Evolutionary conservation across 768 basidiomycete species (phyloP), one percentile per base, ranked within the genome.

Genomic region (Rhizopogon vinicolor): DNA sequence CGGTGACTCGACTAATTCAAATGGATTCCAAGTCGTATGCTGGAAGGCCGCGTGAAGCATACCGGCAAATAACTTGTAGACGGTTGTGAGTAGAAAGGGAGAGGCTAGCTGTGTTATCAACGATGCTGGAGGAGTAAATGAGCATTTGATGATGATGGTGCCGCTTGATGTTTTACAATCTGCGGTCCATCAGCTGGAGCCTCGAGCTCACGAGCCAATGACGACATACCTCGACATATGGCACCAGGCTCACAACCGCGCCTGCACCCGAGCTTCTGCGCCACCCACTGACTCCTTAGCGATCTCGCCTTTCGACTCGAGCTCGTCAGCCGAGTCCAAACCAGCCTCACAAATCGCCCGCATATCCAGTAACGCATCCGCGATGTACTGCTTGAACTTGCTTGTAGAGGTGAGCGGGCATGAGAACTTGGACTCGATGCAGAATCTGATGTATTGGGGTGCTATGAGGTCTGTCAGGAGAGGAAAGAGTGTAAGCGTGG

Each of bases 351-450:
- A 89, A 19, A 88, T 68, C 5, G 64, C 58, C 60, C 79, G 75
- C 86, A 96, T 91, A 59, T 92, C 86, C 53, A 75, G 65, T 60
- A 98, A 66, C 14, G 87, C 84, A 51, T 79, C 74, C 16, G 72
- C 66, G 46, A 97, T 71, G 22, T 81, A 79, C 44, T 74, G 65
- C 62, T 88, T 86, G 67, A 96, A 89, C 25, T 56, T 54, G 7
- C 74, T 68, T 13, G 93, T 96, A 16, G 89, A 90, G 16, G 93
- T 95, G 16, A 72, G 63, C 3, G 78, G 65, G 57, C 77, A 83
- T 5, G 88, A 87, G 57, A 78, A 73, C 68, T 98, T 98, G 44
- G 89, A 91, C 68, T 98, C 96, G 65, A 97, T 85, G 2, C 96
- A 94, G 72, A 97, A 94, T 70, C 93, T 95, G 65, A 98, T 77